Evolutionary conservation across 352 stramenopile species (phyloP), one percentile per base, ranked within the genome.

Genomic region (Phytopythium ostracodes): DNA sequence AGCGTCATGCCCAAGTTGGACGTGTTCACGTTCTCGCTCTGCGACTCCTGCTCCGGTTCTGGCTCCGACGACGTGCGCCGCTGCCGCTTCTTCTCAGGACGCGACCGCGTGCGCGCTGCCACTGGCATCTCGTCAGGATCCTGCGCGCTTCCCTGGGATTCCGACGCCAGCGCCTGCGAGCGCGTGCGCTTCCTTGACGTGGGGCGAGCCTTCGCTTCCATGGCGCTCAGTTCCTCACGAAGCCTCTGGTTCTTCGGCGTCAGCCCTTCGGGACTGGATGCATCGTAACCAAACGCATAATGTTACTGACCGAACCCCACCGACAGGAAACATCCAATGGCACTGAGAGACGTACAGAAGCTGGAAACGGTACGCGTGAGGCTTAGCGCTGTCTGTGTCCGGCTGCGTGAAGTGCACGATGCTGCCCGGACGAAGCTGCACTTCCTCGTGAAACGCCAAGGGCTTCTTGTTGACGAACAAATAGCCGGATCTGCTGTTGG

Each of bases 391-490:
- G 67, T 64, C 58, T 56, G 71, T 44, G 11, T 66, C 59, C 0
- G 83, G 83, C 18, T 60, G 62, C 0, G 77, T 80, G 15, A 92
- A 81, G 63, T 89, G 68, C n/a, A 92, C 65, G 22, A 70, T 72
- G 33, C 66, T 56, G 27, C 77, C 79, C 2, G 71, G 58, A 25
- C 66, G 55, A 2, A 91, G 22, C 35, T 20, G 18, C 17, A 52
- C 51, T 33, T 69, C 71, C 20, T 71, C 71, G 2, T 43, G 53
- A 15, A 67, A 64, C 7, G 76, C 74, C 1, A 90, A 47, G 35
- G 64, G 70, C 60, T 63, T 62, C 54, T 67, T 56, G 57, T 92
- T 79, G 43, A 90, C 69, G 52, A 73, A 92, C 7, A 85, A 10
- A 29, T 31, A 68, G 42, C 73, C 77, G 40, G 84, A 73, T 51